Evolutionary conservation across 805 yeast species (phyloP).

Genomic region (Starmerella roubikii): DNA sequence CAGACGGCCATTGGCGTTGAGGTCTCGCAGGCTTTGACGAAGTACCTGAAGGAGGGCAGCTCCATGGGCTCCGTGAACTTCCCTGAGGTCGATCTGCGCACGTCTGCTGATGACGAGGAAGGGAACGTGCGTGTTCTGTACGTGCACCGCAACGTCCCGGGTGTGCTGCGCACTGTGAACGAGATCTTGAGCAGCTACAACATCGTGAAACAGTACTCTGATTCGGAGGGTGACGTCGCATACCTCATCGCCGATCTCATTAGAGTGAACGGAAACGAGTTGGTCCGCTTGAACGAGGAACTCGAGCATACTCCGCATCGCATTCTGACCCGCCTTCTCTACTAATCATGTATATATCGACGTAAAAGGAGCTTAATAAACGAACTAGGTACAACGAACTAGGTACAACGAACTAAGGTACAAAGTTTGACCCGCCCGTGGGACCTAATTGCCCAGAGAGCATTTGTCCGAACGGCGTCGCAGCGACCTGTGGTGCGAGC

Average conservation of each 20-base stretch:
- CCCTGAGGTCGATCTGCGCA: slow-evolving; percentile 93
- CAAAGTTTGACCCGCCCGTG: slow-evolving; percentile 1
- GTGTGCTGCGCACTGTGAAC: slow-evolving; percentile 94
- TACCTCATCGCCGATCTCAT: slow-evolving; percentile 96
- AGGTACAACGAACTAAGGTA: not conserved
- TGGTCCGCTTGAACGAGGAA: slow-evolving; percentile 70
- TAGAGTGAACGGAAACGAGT: slow-evolving; percentile 67
- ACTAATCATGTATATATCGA: slow-evolving; percentile 32
- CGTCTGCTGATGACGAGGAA: slow-evolving; percentile 61
- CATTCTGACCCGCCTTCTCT: slow-evolving; percentile 79
- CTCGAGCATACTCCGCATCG: slow-evolving; percentile 82
- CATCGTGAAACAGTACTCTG: slow-evolving; percentile 97
- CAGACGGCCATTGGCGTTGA: slow-evolving; percentile 95
- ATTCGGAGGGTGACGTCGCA: slow-evolving; percentile 89
- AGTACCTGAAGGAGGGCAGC: slow-evolving; percentile 90
- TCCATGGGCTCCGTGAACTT: slow-evolving; percentile 93
- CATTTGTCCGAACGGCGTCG: slow-evolving; percentile 40
- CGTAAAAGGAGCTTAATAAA: too few species aligned
- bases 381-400: slow-evolving; percentile 1
- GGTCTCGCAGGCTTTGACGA: slow-evolving; percentile 72
- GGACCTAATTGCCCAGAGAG: slow-evolving; percentile 28
- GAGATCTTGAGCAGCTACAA: slow-evolving; percentile 88
- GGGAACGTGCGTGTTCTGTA: slow-evolving; percentile 80
- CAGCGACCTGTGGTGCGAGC: slow-evolving; percentile 40
- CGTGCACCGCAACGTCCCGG: slow-evolving; percentile 96